Percentiles rank a stretch among this genome's conserved stretches.
These are phyloP conservation scores for Isatis lusitanica DNA, from an alignment of 441 rosid species.

Conservation along the genomic window DNA sequence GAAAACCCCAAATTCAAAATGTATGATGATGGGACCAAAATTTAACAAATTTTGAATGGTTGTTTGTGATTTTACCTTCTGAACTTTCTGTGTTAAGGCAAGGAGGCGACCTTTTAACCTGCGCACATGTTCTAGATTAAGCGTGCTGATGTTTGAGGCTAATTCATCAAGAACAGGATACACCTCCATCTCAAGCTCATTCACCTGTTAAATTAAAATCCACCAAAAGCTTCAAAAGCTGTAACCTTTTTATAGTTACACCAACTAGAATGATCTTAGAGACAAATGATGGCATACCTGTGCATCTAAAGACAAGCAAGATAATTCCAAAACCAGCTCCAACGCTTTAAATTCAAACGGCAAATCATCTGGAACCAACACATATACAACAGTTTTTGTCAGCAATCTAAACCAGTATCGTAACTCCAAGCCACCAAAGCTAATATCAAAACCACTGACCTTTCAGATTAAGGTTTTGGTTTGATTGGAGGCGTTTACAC, in stretches of 20 bases:
- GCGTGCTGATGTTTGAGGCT: constrained; percentile 78
- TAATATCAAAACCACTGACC: constrained; percentile 9
- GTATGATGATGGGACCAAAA: neutral
- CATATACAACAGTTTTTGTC: constrained; percentile 19
- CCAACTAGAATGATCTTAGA: neutral
- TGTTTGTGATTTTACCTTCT: constrained; percentile 58
- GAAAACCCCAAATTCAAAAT: constrained; percentile 14
- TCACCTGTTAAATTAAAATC: constrained; percentile 52
- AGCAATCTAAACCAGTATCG: constrained; percentile 26
- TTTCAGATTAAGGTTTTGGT: constrained; percentile 64
- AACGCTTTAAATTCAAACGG: constrained; percentile 95
- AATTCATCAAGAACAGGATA: constrained; percentile 91
- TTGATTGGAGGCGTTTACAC: constrained; percentile 74
- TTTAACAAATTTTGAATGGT: constrained; percentile 9
- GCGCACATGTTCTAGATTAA: constrained; percentile 85
- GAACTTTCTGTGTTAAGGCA: constrained; percentile 88
- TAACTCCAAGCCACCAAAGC: neutral
- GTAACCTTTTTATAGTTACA: neutral
- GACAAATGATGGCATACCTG: constrained; percentile 52
- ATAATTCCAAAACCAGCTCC: constrained; percentile 88
- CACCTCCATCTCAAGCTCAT: constrained; percentile 86
- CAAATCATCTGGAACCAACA: constrained; percentile 74
- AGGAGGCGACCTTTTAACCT: constrained; percentile 91
- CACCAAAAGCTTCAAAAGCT: constrained; percentile 10
- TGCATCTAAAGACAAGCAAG: constrained; percentile 86